A percentile compares a stretch with the other conserved stretches of the same genome.
Evolutionary conservation across 495 filamentous ascomycete genomes (phyloP).

Genomic region (Lindgomyces ingoldianus): DNA sequence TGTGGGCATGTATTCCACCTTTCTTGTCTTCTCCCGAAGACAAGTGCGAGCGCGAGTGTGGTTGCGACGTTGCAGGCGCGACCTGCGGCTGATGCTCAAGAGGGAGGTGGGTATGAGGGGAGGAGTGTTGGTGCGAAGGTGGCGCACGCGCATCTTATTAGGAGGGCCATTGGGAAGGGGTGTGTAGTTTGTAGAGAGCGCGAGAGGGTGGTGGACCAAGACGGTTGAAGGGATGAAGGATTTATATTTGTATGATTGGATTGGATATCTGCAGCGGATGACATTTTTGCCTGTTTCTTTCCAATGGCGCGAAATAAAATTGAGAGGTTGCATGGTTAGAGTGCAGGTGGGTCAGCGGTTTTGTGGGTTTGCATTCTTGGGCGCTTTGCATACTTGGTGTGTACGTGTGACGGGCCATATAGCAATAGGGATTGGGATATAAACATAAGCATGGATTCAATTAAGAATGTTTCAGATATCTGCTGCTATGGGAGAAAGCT

Average conservation of each 20-base stretch:
- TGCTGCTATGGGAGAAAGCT: too few relatives aligned
- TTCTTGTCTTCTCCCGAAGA: constrained; percentile 65
- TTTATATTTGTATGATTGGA: neutral
- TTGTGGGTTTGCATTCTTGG: too few relatives aligned
- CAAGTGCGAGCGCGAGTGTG: constrained; percentile 34
- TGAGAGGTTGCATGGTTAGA: too few relatives aligned
- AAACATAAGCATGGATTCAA: too few relatives aligned
- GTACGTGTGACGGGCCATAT: too few relatives aligned
- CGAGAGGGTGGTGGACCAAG: neutral
- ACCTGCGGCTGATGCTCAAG: constrained; percentile 47
- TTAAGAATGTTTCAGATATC: too few relatives aligned
- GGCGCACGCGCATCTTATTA: constrained; percentile 77
- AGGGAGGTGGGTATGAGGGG: constrained; percentile 46
- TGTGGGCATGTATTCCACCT: constrained; percentile 93
- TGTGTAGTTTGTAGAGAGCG: constrained; percentile 35
- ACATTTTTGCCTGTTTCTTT: too few relatives aligned
- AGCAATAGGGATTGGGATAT: too few relatives aligned
- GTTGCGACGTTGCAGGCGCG: constrained; percentile 47
- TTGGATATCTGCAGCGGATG: too few relatives aligned
- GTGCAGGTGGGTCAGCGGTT: too few relatives aligned
- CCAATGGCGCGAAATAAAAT: too few relatives aligned
- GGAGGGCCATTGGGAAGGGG: constrained; percentile 30
- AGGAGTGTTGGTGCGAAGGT: constrained; percentile 81
- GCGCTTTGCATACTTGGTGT: too few relatives aligned
- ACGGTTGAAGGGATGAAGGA: neutral